phyloP scores from a whole-genome alignment of 352 stramenopile species.

The Globisporangium rhizosaccharum region DNA sequence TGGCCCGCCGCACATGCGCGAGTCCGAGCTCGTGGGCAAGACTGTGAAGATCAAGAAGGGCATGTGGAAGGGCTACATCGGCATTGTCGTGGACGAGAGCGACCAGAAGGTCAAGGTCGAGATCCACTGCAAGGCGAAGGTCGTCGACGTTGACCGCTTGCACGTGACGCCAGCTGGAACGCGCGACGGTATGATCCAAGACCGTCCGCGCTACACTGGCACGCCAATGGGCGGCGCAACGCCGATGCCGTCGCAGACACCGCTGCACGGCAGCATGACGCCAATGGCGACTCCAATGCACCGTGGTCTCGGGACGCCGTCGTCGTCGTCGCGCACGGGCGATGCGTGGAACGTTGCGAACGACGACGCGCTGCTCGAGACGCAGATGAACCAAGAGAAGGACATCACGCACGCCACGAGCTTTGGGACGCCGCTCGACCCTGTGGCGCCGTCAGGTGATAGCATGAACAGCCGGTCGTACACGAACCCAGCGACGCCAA shows the following conservation, averaged over 20 bases:
- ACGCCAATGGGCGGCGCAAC: slow-evolving; percentile 77
- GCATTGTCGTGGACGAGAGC: slow-evolving; percentile 86
- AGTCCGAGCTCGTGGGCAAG: slow-evolving; percentile 83
- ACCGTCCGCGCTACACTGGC: slow-evolving; percentile 61
- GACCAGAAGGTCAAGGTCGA: slow-evolving; percentile 91
- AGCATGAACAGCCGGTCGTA: slow-evolving; percentile 49
- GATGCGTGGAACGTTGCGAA: slow-evolving; percentile 87
- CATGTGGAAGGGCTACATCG: slow-evolving; percentile 90
- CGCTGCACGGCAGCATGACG: slow-evolving; percentile 81
- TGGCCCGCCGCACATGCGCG: slow-evolving; percentile 28
- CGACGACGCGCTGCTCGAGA: slow-evolving; percentile 80
- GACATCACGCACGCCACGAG: slow-evolving; percentile 86
- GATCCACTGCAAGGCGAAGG: slow-evolving; percentile 87
- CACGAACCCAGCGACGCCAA: slow-evolving; percentile 37
- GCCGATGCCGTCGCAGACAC: slow-evolving; percentile 77
- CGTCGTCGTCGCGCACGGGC: slow-evolving; percentile 45
- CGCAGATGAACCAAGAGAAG: slow-evolving; percentile 87
- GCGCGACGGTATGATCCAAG: slow-evolving; percentile 68
- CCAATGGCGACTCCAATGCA: slow-evolving; percentile 86
- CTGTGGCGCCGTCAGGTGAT: slow-evolving; percentile 50
- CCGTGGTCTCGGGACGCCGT: slow-evolving; percentile 70
- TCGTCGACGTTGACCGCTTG: slow-evolving; percentile 82
- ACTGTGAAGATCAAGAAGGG: slow-evolving; percentile 91
- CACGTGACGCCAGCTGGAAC: slow-evolving; percentile 74
- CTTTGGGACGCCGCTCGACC: slow-evolving; percentile 80